Conservation (phyloP, 257 asterid genomes). For the Osmanthus fragrans region DNA sequence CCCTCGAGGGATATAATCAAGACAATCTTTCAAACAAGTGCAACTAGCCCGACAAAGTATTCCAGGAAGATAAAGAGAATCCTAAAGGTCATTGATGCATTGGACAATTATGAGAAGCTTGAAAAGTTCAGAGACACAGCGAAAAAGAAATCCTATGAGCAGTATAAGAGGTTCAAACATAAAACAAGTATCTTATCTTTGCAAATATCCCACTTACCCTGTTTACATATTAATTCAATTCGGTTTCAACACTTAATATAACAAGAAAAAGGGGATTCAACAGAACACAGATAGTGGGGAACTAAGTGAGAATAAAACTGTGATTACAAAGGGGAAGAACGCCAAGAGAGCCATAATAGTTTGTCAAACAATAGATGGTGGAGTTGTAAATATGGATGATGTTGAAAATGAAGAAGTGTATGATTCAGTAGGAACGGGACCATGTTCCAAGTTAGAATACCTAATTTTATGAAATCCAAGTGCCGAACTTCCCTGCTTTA, state of each 20-base stretch:
- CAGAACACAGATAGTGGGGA: conserved; percentile 21
- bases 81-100: conserved; percentile 30
- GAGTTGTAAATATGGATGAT: neutral
- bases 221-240: conserved; percentile 32
- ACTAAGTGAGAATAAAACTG: conserved; percentile 15
- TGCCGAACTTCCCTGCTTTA: conserved; percentile 32
- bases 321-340: neutral
- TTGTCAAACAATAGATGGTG: conserved; percentile 34
- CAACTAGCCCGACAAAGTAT: conserved; percentile 19
- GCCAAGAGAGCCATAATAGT: conserved; percentile 23
- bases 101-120: conserved; percentile 22
- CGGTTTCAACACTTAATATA: conserved; percentile 29
- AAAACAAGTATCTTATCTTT: conserved; percentile 4
- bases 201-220: conserved; percentile 25
- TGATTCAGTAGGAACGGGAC: conserved; percentile 23
- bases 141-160: conserved; percentile 20
- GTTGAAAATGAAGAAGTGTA: conserved; percentile 4
- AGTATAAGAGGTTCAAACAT: neutral
- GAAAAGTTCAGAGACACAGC: conserved; percentile 30
- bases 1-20: conserved; percentile 35
- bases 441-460: neutral
- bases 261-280: conserved; percentile 33
- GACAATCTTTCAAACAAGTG: conserved; percentile 32
- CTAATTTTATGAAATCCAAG: conserved; percentile 28
- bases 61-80: conserved; percentile 25